Evolutionary conservation across 805 yeast species (phyloP), one percentile per base, ranked within the genome.

Genomic region (Candida quercuum): DNA sequence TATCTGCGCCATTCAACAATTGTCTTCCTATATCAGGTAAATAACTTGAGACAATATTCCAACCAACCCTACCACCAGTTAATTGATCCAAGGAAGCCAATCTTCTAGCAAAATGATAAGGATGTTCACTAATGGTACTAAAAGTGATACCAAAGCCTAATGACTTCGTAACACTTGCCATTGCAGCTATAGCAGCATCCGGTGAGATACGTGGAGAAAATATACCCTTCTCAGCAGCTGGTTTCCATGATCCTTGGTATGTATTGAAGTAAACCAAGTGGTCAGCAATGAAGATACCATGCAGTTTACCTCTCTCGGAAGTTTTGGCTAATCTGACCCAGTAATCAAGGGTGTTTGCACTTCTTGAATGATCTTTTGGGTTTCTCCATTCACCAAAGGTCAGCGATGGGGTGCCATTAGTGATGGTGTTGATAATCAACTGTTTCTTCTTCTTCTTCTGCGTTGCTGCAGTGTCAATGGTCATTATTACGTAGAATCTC

Each of bases 21-120:
- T 66, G 62, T 40, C 60, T 51, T 6, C 71, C 63, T 6, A 70
- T 69, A 45, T 65, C 56, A 35, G 66, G 68, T 36, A 67, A 48
- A 34, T 67, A 66, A 5, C 69, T 61, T 9, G 69, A 59, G 20
- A 67, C 72, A 15, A 67, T 59, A 43, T 67, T 67, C 72, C 72
- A 67, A 19, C 72, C 71, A 35, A 67, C 48, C 42, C 72, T 56
- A 12, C 72, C 72, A 12, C 53, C 53, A 12, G 69, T 60, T 32
- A 67, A 56, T 30, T 66, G 64, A 42, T 67, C 72, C 34, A 67
- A 51, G 0, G 72, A 66, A 9, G 70, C 66, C 28, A 66, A 43
- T 30, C 71, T 53, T 45, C 71, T 51, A n/a, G 69, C 64, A 32
- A 66, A 56, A 46, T 60, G 67, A 33, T 62, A 66, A 1, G 71